phyloP scores from a whole-genome alignment of 306 rosid genomes.

The Geum urbanum region DNA sequence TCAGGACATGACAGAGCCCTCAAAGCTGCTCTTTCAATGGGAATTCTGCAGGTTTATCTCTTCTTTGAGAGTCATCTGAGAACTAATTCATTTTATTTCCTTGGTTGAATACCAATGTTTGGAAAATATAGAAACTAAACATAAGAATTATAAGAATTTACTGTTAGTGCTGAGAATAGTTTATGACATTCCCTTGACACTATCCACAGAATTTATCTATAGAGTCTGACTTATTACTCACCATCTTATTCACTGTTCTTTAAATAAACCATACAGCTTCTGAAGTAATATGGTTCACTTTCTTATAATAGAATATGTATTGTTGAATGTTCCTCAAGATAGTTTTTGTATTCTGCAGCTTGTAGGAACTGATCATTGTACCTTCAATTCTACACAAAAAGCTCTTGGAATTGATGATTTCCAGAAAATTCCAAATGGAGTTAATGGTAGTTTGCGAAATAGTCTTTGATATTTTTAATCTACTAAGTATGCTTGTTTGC shows the following conservation, averaged over 20 bases:
- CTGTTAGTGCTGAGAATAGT: neutral
- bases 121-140: neutral
- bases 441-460: conserved; percentile 61
- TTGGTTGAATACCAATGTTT: neutral
- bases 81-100: neutral
- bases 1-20: conserved; percentile 85
- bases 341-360: conserved; percentile 56
- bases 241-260: too few species aligned
- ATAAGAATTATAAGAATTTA: neutral
- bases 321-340: neutral
- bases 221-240: neutral
- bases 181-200: neutral
- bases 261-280: neutral
- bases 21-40: conserved; percentile 82
- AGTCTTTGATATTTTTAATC: conserved; percentile 7
- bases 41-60: conserved; percentile 71
- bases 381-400: conserved; percentile 82
- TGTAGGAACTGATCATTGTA: conserved; percentile 89
- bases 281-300: neutral
- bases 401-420: conserved; percentile 84
- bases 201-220: neutral
- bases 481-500: too few species aligned
- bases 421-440: conserved; percentile 89
- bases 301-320: neutral
- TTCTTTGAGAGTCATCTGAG: neutral